Percentiles rank a stretch among this genome's conserved stretches.
Evolutionary conservation across 1,139 yeast species (phyloP).

Genomic region (Scheffersomyces titani): DNA sequence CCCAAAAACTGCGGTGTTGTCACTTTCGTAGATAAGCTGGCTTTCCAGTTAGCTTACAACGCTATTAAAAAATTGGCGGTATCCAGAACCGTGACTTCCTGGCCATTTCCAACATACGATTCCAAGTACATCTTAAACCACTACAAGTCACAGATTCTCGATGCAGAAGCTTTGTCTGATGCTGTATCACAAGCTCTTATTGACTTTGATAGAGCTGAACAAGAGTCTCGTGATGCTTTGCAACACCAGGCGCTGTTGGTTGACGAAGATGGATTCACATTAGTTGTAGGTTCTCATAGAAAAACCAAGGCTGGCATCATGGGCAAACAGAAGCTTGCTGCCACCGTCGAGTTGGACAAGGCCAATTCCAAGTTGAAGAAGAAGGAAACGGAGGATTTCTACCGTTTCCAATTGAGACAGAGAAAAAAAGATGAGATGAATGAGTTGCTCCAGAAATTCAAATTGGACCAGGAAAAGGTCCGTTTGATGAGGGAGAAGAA

Average conservation of each 20-base stretch:
- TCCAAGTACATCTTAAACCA: conserved; percentile 30
- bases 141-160: conserved; percentile 37
- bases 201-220: conserved; percentile 73
- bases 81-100: conserved; percentile 20
- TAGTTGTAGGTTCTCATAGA: conserved; percentile 84
- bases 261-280: conserved; percentile 92
- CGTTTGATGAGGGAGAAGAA: conserved; percentile 75
- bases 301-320: conserved; percentile 71
- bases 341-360: conserved; percentile 44
- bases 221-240: conserved; percentile 59
- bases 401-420: conserved; percentile 94
- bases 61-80: conserved; percentile 54
- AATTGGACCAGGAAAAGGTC: conserved; percentile 87
- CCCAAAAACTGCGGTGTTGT: conserved; percentile 77
- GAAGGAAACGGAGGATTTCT: conserved; percentile 89
- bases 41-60: conserved; percentile 65
- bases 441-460: conserved; percentile 77
- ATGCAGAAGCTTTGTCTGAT: conserved; percentile 47
- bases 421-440: conserved; percentile 91
- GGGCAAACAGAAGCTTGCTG: conserved; percentile 53
- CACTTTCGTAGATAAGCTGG: conserved; percentile 73
- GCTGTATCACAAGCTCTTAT: conserved; percentile 60
- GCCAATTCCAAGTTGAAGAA: conserved; percentile 59
- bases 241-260: conserved; percentile 59
- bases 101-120: conserved; percentile 26